Evolutionary conservation across 1,284 basidiomycete species (phyloP).

Genomic region (Irpex lacteus): DNA sequence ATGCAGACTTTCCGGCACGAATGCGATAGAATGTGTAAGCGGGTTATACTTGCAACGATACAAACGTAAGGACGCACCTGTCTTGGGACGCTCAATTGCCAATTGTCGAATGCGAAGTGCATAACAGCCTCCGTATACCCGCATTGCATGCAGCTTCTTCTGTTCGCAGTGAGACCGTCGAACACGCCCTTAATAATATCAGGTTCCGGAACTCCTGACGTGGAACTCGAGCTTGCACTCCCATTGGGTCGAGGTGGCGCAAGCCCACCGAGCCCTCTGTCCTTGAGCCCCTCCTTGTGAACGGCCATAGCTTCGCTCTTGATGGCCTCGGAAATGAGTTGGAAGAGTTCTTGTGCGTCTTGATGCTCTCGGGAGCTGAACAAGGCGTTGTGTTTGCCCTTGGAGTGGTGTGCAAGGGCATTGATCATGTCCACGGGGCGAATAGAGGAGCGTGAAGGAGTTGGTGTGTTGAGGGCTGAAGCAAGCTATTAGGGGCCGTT

Average conservation of each 20-base stretch:
- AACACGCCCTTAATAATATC: constrained; percentile 68
- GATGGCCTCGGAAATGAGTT: constrained; percentile 83
- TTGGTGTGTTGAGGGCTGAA: constrained; percentile 72
- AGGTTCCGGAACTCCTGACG: constrained; percentile 20
- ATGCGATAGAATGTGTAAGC: constrained; percentile 5
- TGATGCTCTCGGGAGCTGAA: constrained; percentile 89
- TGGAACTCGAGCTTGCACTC: neutral
- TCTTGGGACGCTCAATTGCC: constrained; percentile 76
- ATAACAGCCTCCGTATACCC: constrained; percentile 88
- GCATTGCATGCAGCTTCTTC: constrained; percentile 77
- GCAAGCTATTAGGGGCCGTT: constrained; percentile 1
- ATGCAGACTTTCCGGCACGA: constrained; percentile 41
- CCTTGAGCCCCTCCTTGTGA: constrained; percentile 60
- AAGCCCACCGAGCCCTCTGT: constrained; percentile 63
- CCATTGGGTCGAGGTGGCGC: constrained; percentile 9
- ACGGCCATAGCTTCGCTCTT: constrained; percentile 74
- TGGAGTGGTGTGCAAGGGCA: constrained; percentile 58
- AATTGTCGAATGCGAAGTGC: constrained; percentile 82
- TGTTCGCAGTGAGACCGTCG: constrained; percentile 80
- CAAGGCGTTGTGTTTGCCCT: constrained; percentile 54
- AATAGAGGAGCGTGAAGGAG: constrained; percentile 53
- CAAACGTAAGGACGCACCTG: constrained; percentile 35
- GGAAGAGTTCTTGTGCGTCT: constrained; percentile 95
- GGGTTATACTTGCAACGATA: neutral
- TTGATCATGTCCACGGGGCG: constrained; percentile 71